Evolutionary conservation across 2,329 filamentous ascomycete genomes (phyloP), one percentile per base, ranked within the genome.

Genomic region (Apiospora aurea): DNA sequence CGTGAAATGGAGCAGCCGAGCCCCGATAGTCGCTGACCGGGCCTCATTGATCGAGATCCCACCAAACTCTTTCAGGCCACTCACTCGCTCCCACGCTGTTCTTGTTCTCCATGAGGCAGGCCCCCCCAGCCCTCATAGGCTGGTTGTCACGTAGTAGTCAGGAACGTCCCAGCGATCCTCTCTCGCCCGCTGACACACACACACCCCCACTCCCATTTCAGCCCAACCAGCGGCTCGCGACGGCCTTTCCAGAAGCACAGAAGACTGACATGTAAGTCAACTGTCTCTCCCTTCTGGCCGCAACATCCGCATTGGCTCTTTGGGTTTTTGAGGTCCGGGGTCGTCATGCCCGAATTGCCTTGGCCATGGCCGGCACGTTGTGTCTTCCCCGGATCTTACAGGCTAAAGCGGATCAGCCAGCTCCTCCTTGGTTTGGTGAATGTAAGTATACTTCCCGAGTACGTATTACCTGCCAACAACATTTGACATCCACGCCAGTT

Each of bases 341-440:
- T n/a, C 16, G 16, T 7, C 51, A 16, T 43, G 66, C 26, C 41
- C 66, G n/a, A 68, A 68, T 68, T 68, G 43, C 26, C n/a, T 46
- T 68, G n/a, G 18, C n/a, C 41, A 26, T 21, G 43, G n/a, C 66
- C 66, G 66, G 26, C 66, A 68, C 66, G 66, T 68, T 68, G 66
- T 13, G 41, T 29, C 41, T 68, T 68, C 66, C 66, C 66, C 66
- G 41, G n/a, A 44, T 47, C 66, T 47, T 68, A 68, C 66, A 68
- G 66, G 66, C 66, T 47, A 47, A 46, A 46, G 66, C 41, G 66
- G 66, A 47, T 29, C 41, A 68, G 43, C 44, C 66, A 47, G 24
- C 26, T 44, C 66, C 66, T 68, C 44, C 44, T 21, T 68, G 66
- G 66, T 29, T 67, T 68, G n/a, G 44, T 11, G 53, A 14, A 53